Evolutionary conservation across 768 basidiomycete species (phyloP).

Genomic region (Podaxis sp.): DNA sequence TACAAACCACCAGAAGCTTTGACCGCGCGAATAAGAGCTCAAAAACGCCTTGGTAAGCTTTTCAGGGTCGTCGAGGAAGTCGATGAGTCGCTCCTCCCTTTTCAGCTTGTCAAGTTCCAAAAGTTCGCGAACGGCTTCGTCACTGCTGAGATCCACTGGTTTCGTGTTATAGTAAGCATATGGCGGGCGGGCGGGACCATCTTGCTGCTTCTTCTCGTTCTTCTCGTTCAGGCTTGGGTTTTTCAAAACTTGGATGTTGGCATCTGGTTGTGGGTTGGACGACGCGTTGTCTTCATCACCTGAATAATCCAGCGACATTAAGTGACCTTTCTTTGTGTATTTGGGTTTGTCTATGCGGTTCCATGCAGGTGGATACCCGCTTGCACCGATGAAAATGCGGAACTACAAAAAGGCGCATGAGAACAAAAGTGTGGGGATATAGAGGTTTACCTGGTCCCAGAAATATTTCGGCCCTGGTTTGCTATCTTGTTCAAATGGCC

Average conservation of each 20-base stretch:
- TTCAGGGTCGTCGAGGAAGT: slow-evolving; percentile 57
- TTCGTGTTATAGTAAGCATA: slow-evolving; percentile 2
- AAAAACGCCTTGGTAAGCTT: slow-evolving; percentile 49
- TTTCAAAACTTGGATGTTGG: not conserved
- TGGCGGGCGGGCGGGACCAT: slow-evolving; percentile 1
- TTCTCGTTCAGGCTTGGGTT: not conserved
- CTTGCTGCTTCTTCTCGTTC: not conserved
- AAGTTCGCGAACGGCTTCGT: slow-evolving; percentile 31
- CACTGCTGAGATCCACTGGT: slow-evolving; percentile 6
- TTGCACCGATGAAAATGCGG: slow-evolving; percentile 1
- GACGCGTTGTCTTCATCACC: not conserved
- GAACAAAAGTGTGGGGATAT: not conserved
- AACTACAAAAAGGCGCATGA: not conserved
- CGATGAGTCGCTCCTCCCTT: slow-evolving; percentile 36
- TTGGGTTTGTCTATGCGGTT: slow-evolving; percentile 5
- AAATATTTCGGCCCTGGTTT: slow-evolving; percentile 5
- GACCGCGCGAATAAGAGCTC: slow-evolving; percentile 57
- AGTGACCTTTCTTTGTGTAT: not conserved
- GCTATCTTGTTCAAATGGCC: slow-evolving; percentile 1
- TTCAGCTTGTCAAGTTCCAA: slow-evolving; percentile 26
- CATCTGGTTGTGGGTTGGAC: not conserved
- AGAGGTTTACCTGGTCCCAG: not conserved
- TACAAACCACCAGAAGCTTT: slow-evolving; percentile 52
- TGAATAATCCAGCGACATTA: not conserved
- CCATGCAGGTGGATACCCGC: slow-evolving; percentile 6